Base-by-base conservation (phyloP, 1,284 basidiomycete species). In the Pseudozyma tsukubaensis region DNA sequence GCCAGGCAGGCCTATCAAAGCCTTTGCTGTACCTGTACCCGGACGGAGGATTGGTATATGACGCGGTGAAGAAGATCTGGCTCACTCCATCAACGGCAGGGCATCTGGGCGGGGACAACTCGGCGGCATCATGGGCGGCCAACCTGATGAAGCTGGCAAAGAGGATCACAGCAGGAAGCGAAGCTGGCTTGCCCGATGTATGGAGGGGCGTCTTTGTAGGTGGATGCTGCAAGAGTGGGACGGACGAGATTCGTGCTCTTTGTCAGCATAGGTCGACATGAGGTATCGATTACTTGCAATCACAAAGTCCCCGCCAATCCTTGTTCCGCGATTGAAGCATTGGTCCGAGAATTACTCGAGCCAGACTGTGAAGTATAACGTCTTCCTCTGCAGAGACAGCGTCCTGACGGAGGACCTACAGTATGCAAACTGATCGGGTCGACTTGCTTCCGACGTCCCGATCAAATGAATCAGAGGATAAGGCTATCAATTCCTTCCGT, bases 1-100 rank as follows among this genome's bases (percentile, higher is more conserved):
- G 14, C 32, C 21, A 50, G 5, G 24, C 39, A 12, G 60, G 58
- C 0, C n/a, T 65, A 48, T 55, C 56, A 19, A 63, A 74, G 57
- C 70, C 74, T n/a, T 54, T 79, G 43, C 73, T 80, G 8, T 81
- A 72, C 67, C 62, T 82, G 13, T 81, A 82, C 43, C 80, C 80
- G 1, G 80, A 82, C 32, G 80, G 80, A 8, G 80, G 80, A 12
- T 68, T 80, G n/a, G 59, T 78, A 1, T 82, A 77, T 55, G 80
- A 82, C 37, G 70, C 77, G 2, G 60, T 73, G 10, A 57, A 59
- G 7, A 77, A 71, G 52, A 44, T 76, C 4, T 78, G 78, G 77
- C 59, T 68, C 14, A 72, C 60, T 21, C 68, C 69, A 2, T 60
- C 66, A 3, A 52, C 56, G 10, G 63, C 53, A 3, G 52, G 59